Base-by-base conservation (phyloP, 129 eudicot species). In the Pittosporum tobira region DNA sequence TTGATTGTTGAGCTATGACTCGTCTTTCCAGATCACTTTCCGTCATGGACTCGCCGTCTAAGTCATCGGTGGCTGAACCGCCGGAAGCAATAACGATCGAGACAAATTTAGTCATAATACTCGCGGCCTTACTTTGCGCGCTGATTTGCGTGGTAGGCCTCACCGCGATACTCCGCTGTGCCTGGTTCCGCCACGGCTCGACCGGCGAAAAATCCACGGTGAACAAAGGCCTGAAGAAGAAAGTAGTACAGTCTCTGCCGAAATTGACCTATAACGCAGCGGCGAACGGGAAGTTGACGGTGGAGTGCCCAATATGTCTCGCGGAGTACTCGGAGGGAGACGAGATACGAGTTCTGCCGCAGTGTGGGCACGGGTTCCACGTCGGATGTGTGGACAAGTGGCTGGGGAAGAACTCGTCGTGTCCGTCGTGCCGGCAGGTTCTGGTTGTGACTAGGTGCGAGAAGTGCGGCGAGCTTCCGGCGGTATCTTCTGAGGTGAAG, bases 301-400 rank as follows among this genome's bases (percentile, higher is more conserved):
- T 23, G 61, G 96, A 88, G 24, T 88, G 96, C 71, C 80, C 94
- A 6, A 88, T 88, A 21, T 88, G 97, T 71, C 48, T 88, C 74
- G 63, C 83, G 76, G 97, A 88, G 56, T 88, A 71, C 54, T 67
- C 36, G 15, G 77, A 64, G 34, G 97, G 97, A 21, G 97, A 84
- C 23, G 81, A 84, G 65, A 71, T 88, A 48, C 75, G 97, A 6
- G 82, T 88, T 24, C 43, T 88, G 71, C 97, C 97, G 43, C 88
- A 74, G 70, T 88, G 97, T 49, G 88, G 88, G 14, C 97, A 88
- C 40, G 81, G 82, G 1, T 88, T 88, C 38, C 97, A 88, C 58
- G 76, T 79, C 19, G 71, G 40, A 14, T 88, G 97, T 64, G 69
- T 88, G 24, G 97, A 88, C 69, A 61, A 58, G 63, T 88, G 97